phyloP scores from a whole-genome alignment of 495 filamentous ascomycete genomes.

The Evernia prunastri region DNA sequence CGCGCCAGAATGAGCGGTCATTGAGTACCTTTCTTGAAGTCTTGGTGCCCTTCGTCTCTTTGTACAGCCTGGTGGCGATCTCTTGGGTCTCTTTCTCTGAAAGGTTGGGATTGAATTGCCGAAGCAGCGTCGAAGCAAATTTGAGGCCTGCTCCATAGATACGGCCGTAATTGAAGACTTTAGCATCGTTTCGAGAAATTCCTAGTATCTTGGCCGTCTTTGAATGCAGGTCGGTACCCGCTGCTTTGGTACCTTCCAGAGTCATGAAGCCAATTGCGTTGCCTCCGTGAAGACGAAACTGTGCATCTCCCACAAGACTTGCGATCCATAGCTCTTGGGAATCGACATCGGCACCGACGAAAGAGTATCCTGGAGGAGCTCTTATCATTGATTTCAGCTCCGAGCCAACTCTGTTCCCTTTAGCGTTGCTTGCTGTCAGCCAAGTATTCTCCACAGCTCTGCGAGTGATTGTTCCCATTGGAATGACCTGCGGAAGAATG shows the following conservation, averaged over 20 bases:
- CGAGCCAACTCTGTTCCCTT: conserved; percentile 88
- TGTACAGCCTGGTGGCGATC: conserved; percentile 75
- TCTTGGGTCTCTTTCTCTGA: conserved; percentile 68
- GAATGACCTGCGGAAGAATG: conserved; percentile 97
- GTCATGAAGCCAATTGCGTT: conserved; percentile 99
- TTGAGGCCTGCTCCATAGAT: conserved; percentile 95
- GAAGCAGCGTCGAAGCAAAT: conserved; percentile 81
- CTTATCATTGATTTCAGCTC: conserved; percentile 96
- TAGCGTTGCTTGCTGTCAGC: conserved; percentile 96
- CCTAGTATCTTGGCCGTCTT: conserved; percentile 86
- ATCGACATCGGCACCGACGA: conserved; percentile 96
- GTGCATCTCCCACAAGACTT: conserved; percentile 86
- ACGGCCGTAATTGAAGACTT: conserved; percentile 97
- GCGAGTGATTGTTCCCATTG: conserved; percentile 97
- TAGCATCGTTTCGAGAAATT: conserved; percentile 90
- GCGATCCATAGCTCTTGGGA: conserved; percentile 99
- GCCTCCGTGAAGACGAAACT: conserved; percentile 88
- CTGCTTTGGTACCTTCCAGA: conserved; percentile 87
- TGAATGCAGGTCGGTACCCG: conserved; percentile 91
- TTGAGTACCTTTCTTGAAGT: conserved; percentile 60
- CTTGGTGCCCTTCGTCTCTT: conserved; percentile 81
- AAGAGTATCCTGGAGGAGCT: conserved; percentile 81
- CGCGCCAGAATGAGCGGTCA: conserved; percentile 83
- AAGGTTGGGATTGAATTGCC: conserved; percentile 84
- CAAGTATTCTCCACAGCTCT: conserved; percentile 96